Percentiles rank a stretch among this genome's conserved stretches.
Conservation (phyloP, 331 rosid species). For the Acacia pycnantha region DNA sequence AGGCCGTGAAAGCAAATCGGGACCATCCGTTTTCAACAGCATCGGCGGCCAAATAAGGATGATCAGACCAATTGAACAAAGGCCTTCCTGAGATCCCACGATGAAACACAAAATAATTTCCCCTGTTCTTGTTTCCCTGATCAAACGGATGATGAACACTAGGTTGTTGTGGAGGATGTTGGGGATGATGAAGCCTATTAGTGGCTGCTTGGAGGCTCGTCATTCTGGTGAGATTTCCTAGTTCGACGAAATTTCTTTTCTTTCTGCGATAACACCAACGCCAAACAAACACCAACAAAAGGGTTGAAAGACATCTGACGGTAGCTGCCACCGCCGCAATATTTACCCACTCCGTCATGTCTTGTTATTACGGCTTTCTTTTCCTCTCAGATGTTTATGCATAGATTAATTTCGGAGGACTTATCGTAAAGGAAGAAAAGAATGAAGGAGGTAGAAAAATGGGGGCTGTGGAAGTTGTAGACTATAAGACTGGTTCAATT, state of each 20-base stretch:
- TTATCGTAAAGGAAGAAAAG: conserved; percentile 18
- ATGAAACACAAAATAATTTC: conserved; percentile 39
- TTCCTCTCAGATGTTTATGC: conserved; percentile 7
- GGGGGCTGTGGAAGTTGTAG: conserved; percentile 44
- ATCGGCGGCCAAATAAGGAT: conserved; percentile 71
- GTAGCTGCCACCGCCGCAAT: conserved; percentile 38
- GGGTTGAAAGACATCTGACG: conserved; percentile 35
- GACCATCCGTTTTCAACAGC: conserved; percentile 98
- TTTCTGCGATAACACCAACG: conserved; percentile 29
- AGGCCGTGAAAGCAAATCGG: conserved; percentile 66
- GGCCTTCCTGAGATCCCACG: conserved; percentile 51
- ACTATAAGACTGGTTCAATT: conserved; percentile 62
- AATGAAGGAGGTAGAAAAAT: not conserved
- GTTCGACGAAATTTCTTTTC: conserved; percentile 30
- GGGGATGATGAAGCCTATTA: conserved; percentile 28
- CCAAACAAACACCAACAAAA: conserved; percentile 41
- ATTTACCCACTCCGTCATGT: conserved; percentile 35
- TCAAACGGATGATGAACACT: conserved; percentile 41
- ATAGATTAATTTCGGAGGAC: conserved; percentile 22
- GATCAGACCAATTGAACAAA: conserved; percentile 74
- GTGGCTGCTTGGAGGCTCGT: conserved; percentile 43
- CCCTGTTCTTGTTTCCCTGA: conserved; percentile 39
- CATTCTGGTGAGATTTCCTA: conserved; percentile 9
- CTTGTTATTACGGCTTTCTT: not conserved
- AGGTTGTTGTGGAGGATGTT: not conserved